Evolutionary conservation across 352 stramenopile species (phyloP), one percentile per base, ranked within the genome.

Genomic region (Globisporangium viniferum): DNA sequence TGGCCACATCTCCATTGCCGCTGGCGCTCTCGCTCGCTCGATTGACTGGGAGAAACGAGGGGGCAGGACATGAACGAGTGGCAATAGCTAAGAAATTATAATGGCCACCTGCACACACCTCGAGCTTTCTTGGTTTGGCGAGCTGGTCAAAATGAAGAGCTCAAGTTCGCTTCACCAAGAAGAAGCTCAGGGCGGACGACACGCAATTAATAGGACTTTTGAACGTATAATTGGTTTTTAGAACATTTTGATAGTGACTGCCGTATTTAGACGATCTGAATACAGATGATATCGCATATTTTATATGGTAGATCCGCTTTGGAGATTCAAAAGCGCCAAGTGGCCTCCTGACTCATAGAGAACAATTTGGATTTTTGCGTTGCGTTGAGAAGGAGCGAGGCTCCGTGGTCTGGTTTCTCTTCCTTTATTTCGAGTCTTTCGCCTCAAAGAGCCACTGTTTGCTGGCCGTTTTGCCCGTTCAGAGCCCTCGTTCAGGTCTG

Each of bases 261-360:
- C 24, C 9, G 2, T 15, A 5, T 44, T 2, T 44, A 44, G 36
- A 15, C 1, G 41, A 4, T 49, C 6, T 49, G 14, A 22, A 49
- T 49, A 49, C 6, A 3, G 18, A n/a, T 49, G 14, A n/a, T n/a
- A 20, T 24, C 15, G 27, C 29, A 59, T 59, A 39, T 15, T 59
- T 59, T 24, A 41, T 59, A 59, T 0, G 12, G 2, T 4, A 10
- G 6, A 4, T n/a, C 18, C 6, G 18, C 18, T 20, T 6, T 9
- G 15, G 54, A 24, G 51, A 58, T 31, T 39, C 24, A 9, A 22
- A 59, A 39, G 27, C 27, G 53, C 53, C 24, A 59, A 59, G 53
- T 59, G 14, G 53, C 6, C 54, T 27, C 54, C 54, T 60, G 54
- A 60, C 54, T 60, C 54, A 60, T n/a, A 8, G 27, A 39, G 54